Conservation (phyloP, 257 asterid genomes). For the Oldenlandia corymbosa region DNA sequence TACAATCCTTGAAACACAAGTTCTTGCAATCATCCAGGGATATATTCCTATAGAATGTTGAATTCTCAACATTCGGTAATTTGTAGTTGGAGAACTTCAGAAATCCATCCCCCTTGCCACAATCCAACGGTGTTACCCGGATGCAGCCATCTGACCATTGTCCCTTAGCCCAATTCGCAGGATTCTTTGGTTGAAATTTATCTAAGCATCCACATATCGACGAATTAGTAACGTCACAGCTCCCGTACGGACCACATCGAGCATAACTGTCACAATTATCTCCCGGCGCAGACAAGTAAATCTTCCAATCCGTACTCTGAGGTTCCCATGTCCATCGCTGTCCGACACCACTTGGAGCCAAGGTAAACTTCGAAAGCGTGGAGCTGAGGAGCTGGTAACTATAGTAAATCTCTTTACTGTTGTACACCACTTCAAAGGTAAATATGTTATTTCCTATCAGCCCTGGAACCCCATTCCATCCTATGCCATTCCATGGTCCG, state of each 20-base stretch:
- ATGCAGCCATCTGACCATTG: conserved; percentile 27
- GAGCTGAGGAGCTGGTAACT: conserved; percentile 5
- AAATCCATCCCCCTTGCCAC: conserved; percentile 22
- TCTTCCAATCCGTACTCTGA: conserved; percentile 22
- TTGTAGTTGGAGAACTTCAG: conserved; percentile 11
- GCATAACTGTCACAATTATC: conserved; percentile 35
- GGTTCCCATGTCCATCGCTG: conserved; percentile 32
- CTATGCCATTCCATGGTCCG: conserved; percentile 39
- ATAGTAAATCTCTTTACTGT: conserved; percentile 23
- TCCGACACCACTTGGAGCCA: conserved; percentile 23
- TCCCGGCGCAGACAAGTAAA: conserved; percentile 12
- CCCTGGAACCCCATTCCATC: conserved; percentile 28
- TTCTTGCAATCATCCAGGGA: conserved; percentile 14
- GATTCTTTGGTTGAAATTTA: conserved; percentile 24
- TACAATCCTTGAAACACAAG: conserved; percentile 18
- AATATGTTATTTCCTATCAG: conserved; percentile 12
- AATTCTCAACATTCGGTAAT: conserved; percentile 18
- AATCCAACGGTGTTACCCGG: conserved; percentile 5
- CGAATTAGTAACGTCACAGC: conserved; percentile 21
- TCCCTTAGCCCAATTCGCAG: conserved; percentile 18
- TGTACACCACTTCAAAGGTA: conserved; percentile 10
- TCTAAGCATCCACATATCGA: conserved; percentile 34
- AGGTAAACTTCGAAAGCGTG: conserved; percentile 15
- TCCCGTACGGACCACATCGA: conserved; percentile 36
- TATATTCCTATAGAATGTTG: not conserved